phyloP scores from a whole-genome alignment of 169 alveolate genomes.

The Plasmodium malariae region DNA sequence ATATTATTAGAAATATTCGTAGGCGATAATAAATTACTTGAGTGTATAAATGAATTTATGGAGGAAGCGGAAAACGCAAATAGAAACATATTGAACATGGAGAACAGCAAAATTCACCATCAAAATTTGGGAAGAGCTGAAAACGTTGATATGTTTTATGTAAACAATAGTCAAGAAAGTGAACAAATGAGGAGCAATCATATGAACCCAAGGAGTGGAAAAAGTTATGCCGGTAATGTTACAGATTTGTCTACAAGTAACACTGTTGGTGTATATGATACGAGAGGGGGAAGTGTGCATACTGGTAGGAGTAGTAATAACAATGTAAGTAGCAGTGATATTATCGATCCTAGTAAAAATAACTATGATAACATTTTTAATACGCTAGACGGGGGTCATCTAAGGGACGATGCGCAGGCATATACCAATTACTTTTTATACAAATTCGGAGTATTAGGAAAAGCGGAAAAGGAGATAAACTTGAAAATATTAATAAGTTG shows the following conservation, averaged over 20 bases:
- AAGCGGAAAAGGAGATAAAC: constrained; percentile 72
- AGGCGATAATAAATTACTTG: constrained; percentile 69
- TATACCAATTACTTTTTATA: constrained; percentile 15
- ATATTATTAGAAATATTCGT: constrained; percentile 64
- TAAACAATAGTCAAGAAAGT: neutral
- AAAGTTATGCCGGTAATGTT: neutral
- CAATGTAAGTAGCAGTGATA: neutral
- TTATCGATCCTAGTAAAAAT: neutral
- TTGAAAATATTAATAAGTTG: constrained; percentile 71
- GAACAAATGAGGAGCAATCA: neutral
- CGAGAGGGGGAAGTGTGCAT: too few relatives aligned
- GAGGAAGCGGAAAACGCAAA: constrained; percentile 9
- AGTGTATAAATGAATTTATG: constrained; percentile 65
- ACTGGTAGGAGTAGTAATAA: neutral
- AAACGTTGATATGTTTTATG: neutral
- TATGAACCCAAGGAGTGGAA: neutral
- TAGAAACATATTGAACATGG: neutral
- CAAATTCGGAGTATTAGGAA: constrained; percentile 72
- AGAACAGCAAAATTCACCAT: neutral
- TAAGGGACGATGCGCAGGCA: neutral
- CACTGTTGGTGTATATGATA: too few relatives aligned
- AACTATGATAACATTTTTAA: neutral
- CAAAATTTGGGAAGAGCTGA: neutral
- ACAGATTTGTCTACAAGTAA: too few relatives aligned
- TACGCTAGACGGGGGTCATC: neutral